phyloP scores from a whole-genome alignment of 2,329 filamentous ascomycete genomes.

The Sporothrix inflata region DNA sequence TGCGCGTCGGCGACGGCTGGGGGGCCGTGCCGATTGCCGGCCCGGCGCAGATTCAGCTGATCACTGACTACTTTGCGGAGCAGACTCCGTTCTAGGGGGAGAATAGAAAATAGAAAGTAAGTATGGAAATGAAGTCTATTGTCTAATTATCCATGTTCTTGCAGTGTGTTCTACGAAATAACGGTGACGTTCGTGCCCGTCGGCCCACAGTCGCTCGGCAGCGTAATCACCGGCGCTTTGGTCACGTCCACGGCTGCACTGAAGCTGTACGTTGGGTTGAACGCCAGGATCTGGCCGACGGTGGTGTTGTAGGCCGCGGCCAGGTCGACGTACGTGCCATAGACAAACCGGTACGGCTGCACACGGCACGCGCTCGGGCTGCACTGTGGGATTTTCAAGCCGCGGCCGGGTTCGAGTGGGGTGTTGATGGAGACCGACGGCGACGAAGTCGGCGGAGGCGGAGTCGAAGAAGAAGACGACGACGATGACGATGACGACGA shows the following conservation, averaged over 20 bases:
- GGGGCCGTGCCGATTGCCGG: not conserved
- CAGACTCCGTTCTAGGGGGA: not conserved
- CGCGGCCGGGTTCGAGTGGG: not conserved
- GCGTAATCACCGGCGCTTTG: not conserved
- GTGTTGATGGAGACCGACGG: not conserved
- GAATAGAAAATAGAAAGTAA: not conserved
- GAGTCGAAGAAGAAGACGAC: too few relatives aligned
- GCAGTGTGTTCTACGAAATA: not conserved
- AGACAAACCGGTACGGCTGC: not conserved
- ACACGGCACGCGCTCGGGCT: not conserved
- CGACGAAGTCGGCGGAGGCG: too few relatives aligned
- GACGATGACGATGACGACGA: not conserved
- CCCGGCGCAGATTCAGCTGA: not conserved
- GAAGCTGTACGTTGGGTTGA: not conserved
- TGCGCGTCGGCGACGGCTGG: constrained; percentile 16
- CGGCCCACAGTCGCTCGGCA: not conserved
- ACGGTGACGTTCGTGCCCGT: not conserved
- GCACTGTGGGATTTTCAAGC: not conserved
- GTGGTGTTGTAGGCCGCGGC: not conserved
- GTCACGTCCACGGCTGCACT: not conserved
- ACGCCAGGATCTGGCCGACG: not conserved
- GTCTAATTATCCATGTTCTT: not conserved
- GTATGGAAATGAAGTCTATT: not conserved
- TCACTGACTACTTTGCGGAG: not conserved
- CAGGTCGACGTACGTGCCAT: not conserved